Evolutionary conservation across 345 rosid species (phyloP).

Genomic region (Euphorbia lathyris): DNA sequence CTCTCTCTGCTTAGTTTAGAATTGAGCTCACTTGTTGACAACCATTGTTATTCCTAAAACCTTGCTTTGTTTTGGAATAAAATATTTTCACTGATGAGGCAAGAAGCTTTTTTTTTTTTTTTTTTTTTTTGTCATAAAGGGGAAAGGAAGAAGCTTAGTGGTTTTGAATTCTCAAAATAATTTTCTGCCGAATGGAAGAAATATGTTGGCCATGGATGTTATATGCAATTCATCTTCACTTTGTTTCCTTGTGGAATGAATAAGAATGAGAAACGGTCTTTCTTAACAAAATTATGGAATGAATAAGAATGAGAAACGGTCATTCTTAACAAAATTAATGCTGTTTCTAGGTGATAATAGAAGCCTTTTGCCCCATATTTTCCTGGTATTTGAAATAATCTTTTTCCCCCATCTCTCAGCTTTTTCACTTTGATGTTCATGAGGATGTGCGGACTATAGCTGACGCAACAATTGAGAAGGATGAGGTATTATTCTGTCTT

Average conservation of each 20-base stretch:
- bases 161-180: not conserved
- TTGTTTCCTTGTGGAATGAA: not conserved
- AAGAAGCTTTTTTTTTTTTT: too few species aligned
- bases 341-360: not conserved
- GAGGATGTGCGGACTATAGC: conserved; percentile 96
- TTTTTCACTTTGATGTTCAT: conserved; percentile 97
- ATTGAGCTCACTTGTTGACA: not conserved
- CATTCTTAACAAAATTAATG: not conserved
- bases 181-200: not conserved
- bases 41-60: not conserved
- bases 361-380: not conserved
- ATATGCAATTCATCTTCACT: not conserved
- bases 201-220: not conserved
- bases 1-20: not conserved
- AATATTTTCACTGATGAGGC: not conserved
- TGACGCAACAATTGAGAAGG: conserved; percentile 97
- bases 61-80: not conserved
- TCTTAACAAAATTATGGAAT: not conserved
- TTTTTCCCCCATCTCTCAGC: conserved; percentile 39
- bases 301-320: not conserved
- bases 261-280: not conserved
- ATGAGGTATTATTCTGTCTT: conserved; percentile 51
- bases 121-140: not conserved
- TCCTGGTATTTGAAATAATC: not conserved
- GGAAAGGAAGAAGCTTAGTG: not conserved